Base-by-base conservation (phyloP, 306 rosid species). In the Abrus precatorius region DNA sequence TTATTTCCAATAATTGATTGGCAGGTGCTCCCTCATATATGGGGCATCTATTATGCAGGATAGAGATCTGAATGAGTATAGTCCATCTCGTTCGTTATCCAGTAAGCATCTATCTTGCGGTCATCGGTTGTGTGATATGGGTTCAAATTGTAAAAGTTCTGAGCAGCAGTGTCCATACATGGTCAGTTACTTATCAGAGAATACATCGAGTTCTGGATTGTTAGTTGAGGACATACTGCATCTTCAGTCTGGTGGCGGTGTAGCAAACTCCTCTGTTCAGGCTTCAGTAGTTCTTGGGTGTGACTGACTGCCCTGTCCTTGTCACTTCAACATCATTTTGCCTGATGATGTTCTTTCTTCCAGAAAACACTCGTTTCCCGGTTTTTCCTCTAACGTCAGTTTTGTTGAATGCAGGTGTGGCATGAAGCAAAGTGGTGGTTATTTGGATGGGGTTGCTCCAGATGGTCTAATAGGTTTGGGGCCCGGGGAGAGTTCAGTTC, bases 11-110 rank as follows among this genome's bases (percentile, higher is more conserved):
- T 88, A 90, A 93, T 90, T 95, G 98, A 95, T 95, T 95, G 93
- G 98, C 99, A 95, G 98, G 98, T 88, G 97, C 97, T 93, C 98
- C 98, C 89, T 90, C 88, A 72, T 88, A 71, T 84, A 80, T 86
- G 97, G 98, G 97, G 98, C 92, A 89, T 95, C 87, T 91, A 91
- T 91, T 88, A 90, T 95, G 99, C 99, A 95, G 99, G 99, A 91
- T 88, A 93, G 89, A 88, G 99, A 95, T 86, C 82, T 95, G 80
- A 90, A 89, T 43, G 94, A 95, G 88, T 95, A 89, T 88, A 86
- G 90, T 80, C 93, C 99, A 5, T 84, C 98, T 78, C 83, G 80
- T 48, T 95, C 99, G 41, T 88, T 68, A 78, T 85, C 97, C 77
- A 91, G 99, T 88, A 89, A 95, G 86, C 92, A 82, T 72, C 53